A percentile compares a stretch with the other conserved stretches of the same genome.
Conservation (phyloP, 2,329 filamentous ascomycete genomes). For the Corniculantispora saksenae region DNA sequence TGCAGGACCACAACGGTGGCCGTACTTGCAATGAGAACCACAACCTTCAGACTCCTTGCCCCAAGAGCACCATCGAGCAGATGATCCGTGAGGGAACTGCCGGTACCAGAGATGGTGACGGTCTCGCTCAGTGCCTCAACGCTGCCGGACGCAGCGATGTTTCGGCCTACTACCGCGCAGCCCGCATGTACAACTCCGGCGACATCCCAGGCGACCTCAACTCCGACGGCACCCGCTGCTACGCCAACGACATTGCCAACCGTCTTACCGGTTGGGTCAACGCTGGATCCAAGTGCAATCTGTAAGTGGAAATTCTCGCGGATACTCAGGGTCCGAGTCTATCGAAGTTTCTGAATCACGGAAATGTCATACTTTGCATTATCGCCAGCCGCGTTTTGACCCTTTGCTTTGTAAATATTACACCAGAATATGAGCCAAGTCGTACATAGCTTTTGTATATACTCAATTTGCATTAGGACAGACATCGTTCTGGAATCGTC, state of each 20-base stretch:
- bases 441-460: too few species aligned
- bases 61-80: slow-evolving; percentile 24
- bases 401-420: too few species aligned
- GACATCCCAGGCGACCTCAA: slow-evolving; percentile 32
- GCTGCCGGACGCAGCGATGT: slow-evolving; percentile 32
- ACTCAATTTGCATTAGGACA: too few species aligned
- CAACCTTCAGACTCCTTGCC: slow-evolving; percentile 27
- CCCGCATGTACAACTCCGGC: slow-evolving; percentile 51
- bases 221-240: slow-evolving; percentile 49
- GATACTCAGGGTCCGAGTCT: too few species aligned
- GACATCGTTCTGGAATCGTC: too few species aligned
- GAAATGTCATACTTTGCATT: too few species aligned
- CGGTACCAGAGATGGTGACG: slow-evolving; percentile 43
- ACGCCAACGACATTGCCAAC: slow-evolving; percentile 49
- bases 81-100: slow-evolving; percentile 42
- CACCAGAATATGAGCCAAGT: too few species aligned
- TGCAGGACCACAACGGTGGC: slow-evolving; percentile 38
- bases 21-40: slow-evolving; percentile 36
- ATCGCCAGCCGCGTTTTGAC: too few species aligned
- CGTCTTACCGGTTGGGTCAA: slow-evolving; percentile 24
- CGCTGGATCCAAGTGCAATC: slow-evolving; percentile 19
- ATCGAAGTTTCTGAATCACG: too few species aligned
- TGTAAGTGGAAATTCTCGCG: slow-evolving; percentile 17
- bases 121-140: slow-evolving; percentile 40
- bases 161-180: slow-evolving; percentile 45